These are phyloP conservation scores for sorghum (Sorghum bicolor) DNA, from an alignment of 176 grass and related monocot genomes.

Conservation along the genomic window Sorghum_bicolor_NCBIv3 NC_012870.2:71371001-71371500, in stretches of 20 bases:
- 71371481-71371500: constrained; percentile 85
- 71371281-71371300: constrained; percentile 51
- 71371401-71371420: constrained; percentile 73
- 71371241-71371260: constrained; percentile 11
- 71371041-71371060: constrained; percentile 39
- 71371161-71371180: constrained; percentile 31
- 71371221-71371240: constrained; percentile 28
- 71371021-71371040: constrained; percentile 58
- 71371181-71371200: constrained; percentile 45
- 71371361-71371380: constrained; percentile 89
- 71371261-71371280: constrained; percentile 41
- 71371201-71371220: constrained; percentile 58
- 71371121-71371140: constrained; percentile 60
- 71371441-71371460: constrained; percentile 61
- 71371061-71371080: constrained; percentile 52
- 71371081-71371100: constrained; percentile 61
- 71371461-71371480: constrained; percentile 61
- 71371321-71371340: constrained; percentile 63
- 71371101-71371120: constrained; percentile 33
- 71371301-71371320: constrained; percentile 91
- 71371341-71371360: constrained; percentile 94
- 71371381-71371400: constrained; percentile 73
- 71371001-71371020: constrained; percentile 35
- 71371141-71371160: constrained; percentile 53
- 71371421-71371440: constrained; percentile 74